These are phyloP conservation scores for Helichrysum umbraculigerum DNA, from an alignment of 129 eudicot genomes.

Conservation along the genomic window DNA sequence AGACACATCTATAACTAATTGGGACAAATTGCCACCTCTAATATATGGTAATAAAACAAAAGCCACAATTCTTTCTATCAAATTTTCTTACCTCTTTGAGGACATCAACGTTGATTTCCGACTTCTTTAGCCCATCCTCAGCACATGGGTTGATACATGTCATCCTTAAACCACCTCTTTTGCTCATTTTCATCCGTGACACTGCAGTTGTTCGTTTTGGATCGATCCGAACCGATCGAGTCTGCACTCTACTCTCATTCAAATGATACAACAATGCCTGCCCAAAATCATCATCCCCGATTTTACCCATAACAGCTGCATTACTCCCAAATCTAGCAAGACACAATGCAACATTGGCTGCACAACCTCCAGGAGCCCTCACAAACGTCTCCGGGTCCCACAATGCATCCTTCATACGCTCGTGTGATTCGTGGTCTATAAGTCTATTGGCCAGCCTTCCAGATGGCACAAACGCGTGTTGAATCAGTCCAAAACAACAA, in stretches of 20 bases:
- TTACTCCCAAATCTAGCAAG: slow-evolving; percentile 84
- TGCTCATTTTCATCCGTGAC: slow-evolving; percentile 77
- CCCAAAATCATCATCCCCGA: slow-evolving; percentile 88
- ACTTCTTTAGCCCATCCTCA: slow-evolving; percentile 71
- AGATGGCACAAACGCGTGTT: slow-evolving; percentile 76
- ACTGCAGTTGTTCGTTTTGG: slow-evolving; percentile 56
- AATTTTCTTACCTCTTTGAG: slow-evolving; percentile 68
- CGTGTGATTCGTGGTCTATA: slow-evolving; percentile 70
- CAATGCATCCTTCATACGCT: slow-evolving; percentile 63
- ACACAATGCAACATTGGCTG: slow-evolving; percentile 79
- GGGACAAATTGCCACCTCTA: no score
- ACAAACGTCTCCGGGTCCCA: slow-evolving; percentile 86
- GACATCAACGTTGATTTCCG: slow-evolving; percentile 86
- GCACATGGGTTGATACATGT: slow-evolving; percentile 68
- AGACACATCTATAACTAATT: no score
- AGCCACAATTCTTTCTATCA: slow-evolving; percentile 8
- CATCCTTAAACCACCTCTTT: slow-evolving; percentile 66
- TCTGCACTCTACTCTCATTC: slow-evolving; percentile 65
- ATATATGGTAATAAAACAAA: background rate
- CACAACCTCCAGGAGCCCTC: slow-evolving; percentile 90
- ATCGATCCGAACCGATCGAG: slow-evolving; percentile 69
- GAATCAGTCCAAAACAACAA: slow-evolving; percentile 90
- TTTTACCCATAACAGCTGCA: slow-evolving; percentile 94
- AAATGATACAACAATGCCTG: slow-evolving; percentile 64
- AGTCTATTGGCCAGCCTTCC: slow-evolving; percentile 86